Base-by-base conservation (phyloP, 1,284 basidiomycete species). In the Phlebopus sp. region DNA sequence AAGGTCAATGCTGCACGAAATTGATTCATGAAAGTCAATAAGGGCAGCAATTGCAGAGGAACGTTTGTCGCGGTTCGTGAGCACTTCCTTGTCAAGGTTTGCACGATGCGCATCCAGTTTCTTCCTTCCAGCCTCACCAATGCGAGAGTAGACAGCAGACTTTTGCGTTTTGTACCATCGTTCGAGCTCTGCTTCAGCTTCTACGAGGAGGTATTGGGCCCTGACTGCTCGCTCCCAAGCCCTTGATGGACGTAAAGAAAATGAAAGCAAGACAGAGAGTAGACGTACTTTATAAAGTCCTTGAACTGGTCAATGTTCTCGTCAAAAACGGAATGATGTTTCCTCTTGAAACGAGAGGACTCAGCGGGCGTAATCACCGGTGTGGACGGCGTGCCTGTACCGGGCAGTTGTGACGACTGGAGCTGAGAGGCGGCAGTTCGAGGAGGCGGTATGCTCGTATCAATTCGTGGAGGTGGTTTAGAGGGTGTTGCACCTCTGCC, bases 111-210 rank as follows among this genome's bases (percentile, higher is more conserved):
- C 53, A 30, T 64, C 65, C 14, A 64, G 62, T 46, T 30, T 64
- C 19, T 55, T 51, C 15, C 63, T 53, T 21, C 63, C 63, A 18
- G 58, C 63, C 27, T 63, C 61, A 35, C 63, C 65, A 42, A 64
- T 53, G 37, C 65, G 66, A 36, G 50, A 35, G 47, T 63, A 64
- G 35, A 52, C 51, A 2, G 42, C 11, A 44, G 63, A 69, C 31
- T 67, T 69, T 35, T 68, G 63, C 3, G 63, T 59, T 19, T 54
- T 52, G 34, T 50, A 54, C 65, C 63, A 68, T 39, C 59, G 60
- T 10, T 55, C 51, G 25, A 53, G 65, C 35, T 68, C 55, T 7
- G 47, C 37, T 32, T 64, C 65, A 13, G 65, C 66, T 27, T 64
- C 66, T 1, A 30, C 43, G 9, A 67, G 53, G 46, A 48, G 37